Evolutionary conservation across 1,139 yeast species (phyloP).

Genomic region (Yarrowia galli): DNA sequence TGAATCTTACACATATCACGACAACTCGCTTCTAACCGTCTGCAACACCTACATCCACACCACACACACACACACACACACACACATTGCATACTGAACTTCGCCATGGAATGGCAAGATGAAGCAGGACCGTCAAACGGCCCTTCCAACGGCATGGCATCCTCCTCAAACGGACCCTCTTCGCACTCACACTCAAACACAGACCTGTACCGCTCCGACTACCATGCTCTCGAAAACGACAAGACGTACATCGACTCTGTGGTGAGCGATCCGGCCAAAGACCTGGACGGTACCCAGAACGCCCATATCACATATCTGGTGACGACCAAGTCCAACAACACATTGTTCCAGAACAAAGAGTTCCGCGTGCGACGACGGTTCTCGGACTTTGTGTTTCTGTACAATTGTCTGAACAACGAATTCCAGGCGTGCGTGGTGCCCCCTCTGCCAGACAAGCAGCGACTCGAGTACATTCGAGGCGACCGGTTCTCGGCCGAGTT

Average conservation of each 20-base stretch:
- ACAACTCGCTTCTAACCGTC: no score
- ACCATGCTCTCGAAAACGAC: constrained; percentile 34
- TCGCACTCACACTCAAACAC: not conserved
- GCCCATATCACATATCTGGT: constrained; percentile 83
- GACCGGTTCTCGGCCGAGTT: constrained; percentile 84
- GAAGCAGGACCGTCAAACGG: constrained; percentile 26
- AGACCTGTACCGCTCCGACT: constrained; percentile 30
- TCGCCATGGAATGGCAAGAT: constrained; percentile 33
- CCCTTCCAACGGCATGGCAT: constrained; percentile 8
- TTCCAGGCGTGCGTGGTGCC: constrained; percentile 88
- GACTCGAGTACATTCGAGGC: constrained; percentile 93
- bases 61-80: not conserved
- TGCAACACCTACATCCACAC: not conserved
- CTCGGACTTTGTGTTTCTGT: constrained; percentile 81
- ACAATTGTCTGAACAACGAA: constrained; percentile 75
- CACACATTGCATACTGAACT: not conserved
- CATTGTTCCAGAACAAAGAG: constrained; percentile 55
- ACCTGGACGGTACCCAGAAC: constrained; percentile 74
- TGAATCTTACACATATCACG: no score
- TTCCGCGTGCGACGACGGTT: constrained; percentile 76
- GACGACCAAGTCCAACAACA: constrained; percentile 63
- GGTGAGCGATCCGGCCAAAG: constrained; percentile 79
- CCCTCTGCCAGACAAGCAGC: constrained; percentile 91
- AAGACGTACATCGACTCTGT: constrained; percentile 46
- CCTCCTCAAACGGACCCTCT: constrained; percentile 6